phyloP scores from a whole-genome alignment of 768 basidiomycete genomes.

The Russula virescens region DNA sequence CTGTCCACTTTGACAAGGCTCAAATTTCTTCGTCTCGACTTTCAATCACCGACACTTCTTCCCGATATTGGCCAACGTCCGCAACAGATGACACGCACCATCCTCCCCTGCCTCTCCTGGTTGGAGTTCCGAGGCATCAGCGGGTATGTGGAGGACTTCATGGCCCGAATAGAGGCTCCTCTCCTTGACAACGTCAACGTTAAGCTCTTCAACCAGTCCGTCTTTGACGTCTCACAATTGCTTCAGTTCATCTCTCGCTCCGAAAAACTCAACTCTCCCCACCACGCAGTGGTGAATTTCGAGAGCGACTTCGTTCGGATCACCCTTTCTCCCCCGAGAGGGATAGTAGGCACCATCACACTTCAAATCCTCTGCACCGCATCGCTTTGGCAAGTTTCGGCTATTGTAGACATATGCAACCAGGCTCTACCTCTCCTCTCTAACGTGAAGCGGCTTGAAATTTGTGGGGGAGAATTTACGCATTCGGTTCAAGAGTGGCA shows the following conservation, averaged over 20 bases:
- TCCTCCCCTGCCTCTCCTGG: not conserved
- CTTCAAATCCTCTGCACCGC: no score
- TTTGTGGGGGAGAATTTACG: not conserved
- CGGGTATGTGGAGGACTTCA: slow-evolving; percentile 7
- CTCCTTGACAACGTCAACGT: not conserved
- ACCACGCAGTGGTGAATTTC: no score
- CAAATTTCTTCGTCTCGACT: not conserved
- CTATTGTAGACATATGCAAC: not conserved
- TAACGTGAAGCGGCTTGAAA: not conserved
- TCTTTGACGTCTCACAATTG: not conserved
- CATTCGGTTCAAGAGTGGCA: not conserved
- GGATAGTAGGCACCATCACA: no score
- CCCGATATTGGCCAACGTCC: no score
- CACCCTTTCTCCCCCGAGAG: no score
- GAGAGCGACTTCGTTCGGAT: no score
- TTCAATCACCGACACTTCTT: not conserved
- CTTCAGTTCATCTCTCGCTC: not conserved
- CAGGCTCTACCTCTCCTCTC: not conserved
- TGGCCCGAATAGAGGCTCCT: not conserved
- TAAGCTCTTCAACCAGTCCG: not conserved
- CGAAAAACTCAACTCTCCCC: not conserved
- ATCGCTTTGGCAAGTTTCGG: no score
- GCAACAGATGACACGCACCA: not conserved
- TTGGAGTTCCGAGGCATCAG: not conserved
- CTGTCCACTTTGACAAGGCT: not conserved